Percentiles rank a stretch among this genome's conserved stretches.
phyloP scores from a whole-genome alignment of 1,284 basidiomycete species.

The Hemileia vastatrix region DNA sequence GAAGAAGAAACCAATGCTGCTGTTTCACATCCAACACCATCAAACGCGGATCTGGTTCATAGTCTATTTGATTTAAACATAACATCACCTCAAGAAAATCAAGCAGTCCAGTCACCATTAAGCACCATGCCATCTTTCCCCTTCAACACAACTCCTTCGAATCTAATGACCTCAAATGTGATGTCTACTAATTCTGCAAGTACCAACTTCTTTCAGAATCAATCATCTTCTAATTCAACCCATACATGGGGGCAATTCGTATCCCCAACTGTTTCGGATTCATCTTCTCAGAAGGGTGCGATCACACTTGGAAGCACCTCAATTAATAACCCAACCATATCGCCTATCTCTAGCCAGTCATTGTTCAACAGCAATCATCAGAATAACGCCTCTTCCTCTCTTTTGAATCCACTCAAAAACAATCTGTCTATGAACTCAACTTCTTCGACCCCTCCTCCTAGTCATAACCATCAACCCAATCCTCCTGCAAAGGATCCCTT shows the following conservation, averaged over 20 bases:
- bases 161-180: neutral
- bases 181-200: too few species aligned
- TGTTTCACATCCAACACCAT: neutral
- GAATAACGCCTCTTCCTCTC: neutral
- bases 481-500: constrained; percentile 11
- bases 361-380: constrained; percentile 1
- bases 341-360: neutral
- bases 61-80: constrained; percentile 9
- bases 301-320: constrained; percentile 8
- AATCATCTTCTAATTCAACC: constrained; percentile 2
- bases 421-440: too few species aligned
- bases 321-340: too few species aligned
- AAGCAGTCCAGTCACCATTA: neutral
- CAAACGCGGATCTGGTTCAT: neutral
- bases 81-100: neutral
- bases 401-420: neutral
- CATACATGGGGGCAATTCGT: neutral
- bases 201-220: neutral
- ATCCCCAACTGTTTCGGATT: too few species aligned
- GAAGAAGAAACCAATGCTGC: constrained; percentile 1
- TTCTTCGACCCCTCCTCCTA: neutral
- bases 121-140: constrained; percentile 10
- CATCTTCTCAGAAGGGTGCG: constrained; percentile 1
- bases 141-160: neutral
- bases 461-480: neutral